Conservation (phyloP, 1,284 basidiomycete species). For the Ganoderma lingzhi region DNA sequence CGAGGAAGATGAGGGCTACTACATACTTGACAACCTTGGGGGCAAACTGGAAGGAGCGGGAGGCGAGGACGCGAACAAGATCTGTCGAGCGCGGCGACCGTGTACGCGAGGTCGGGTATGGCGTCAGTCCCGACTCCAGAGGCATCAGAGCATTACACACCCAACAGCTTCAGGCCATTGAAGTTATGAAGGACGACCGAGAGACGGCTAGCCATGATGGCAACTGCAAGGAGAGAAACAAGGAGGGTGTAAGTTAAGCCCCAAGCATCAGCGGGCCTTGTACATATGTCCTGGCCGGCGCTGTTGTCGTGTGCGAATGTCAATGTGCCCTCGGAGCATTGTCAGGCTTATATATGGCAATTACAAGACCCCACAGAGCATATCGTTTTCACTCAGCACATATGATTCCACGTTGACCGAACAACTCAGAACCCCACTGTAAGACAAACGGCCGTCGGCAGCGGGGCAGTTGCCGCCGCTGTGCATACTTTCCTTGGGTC, state of each 20-base stretch:
- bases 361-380: not conserved
- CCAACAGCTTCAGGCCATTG: slow-evolving; percentile 6
- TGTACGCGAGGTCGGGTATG: slow-evolving; percentile 58
- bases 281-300: not conserved
- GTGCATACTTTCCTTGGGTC: not conserved
- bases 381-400: not conserved
- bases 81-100: slow-evolving; percentile 72
- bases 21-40: slow-evolving; percentile 36
- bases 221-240: not conserved
- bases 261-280: not conserved
- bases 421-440: not conserved
- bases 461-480: not conserved
- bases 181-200: slow-evolving; percentile 11
- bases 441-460: not conserved
- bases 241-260: not conserved
- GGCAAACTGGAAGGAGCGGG: slow-evolving; percentile 52
- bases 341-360: not conserved
- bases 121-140: slow-evolving; percentile 61
- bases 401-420: not conserved
- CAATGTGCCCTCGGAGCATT: not conserved
- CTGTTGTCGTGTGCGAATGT: not conserved
- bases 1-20: slow-evolving; percentile 48
- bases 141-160: slow-evolving; percentile 8
- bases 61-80: slow-evolving; percentile 78
- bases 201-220: slow-evolving; percentile 14